Percentiles rank a stretch among this genome's conserved stretches.
Conservation (phyloP, 805 yeast species). For the Nakazawaea laoshanensis region DNA sequence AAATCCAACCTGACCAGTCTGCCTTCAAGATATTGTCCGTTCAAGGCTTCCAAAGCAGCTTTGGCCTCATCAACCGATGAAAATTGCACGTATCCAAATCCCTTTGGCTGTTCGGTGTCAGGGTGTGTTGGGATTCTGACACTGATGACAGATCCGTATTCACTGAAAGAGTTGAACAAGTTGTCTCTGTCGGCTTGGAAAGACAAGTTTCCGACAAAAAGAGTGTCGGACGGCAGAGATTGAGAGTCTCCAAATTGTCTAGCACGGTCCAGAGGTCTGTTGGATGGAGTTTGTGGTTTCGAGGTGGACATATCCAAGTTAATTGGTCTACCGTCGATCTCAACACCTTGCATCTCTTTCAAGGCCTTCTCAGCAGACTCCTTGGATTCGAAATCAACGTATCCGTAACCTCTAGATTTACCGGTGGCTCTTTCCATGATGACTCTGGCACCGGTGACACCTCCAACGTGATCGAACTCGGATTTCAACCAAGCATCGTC, state of each 20-base stretch:
- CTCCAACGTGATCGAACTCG: slow-evolving; percentile 78
- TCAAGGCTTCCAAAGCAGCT: slow-evolving; percentile 76
- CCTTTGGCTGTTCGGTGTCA: slow-evolving; percentile 98
- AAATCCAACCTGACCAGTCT: slow-evolving; percentile 92
- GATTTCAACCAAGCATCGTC: slow-evolving; percentile 90
- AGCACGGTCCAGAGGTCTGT: slow-evolving; percentile 69
- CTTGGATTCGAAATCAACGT: slow-evolving; percentile 83
- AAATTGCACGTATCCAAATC: slow-evolving; percentile 96
- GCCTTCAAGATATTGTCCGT: slow-evolving; percentile 84
- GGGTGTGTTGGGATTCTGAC: slow-evolving; percentile 97
- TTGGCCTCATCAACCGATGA: slow-evolving; percentile 82
- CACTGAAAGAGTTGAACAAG: slow-evolving; percentile 64
- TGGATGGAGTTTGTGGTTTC: slow-evolving; percentile 51
- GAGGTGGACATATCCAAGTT: slow-evolving; percentile 88
- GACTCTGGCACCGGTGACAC: slow-evolving; percentile 84
- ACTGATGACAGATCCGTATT: slow-evolving; percentile 75
- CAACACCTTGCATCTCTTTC: slow-evolving; percentile 79
- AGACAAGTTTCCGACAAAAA: slow-evolving; percentile 92
- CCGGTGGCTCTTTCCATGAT: slow-evolving; percentile 88
- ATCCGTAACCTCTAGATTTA: slow-evolving; percentile 94
- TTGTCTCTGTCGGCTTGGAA: slow-evolving; percentile 82
- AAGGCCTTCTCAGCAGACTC: slow-evolving; percentile 82
- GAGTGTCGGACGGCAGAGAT: slow-evolving; percentile 90
- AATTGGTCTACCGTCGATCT: slow-evolving; percentile 94
- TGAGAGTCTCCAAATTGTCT: slow-evolving; percentile 83